Conservation (phyloP, 371 early-diverging fungal genomes). For the Mortierella sp. region DNA sequence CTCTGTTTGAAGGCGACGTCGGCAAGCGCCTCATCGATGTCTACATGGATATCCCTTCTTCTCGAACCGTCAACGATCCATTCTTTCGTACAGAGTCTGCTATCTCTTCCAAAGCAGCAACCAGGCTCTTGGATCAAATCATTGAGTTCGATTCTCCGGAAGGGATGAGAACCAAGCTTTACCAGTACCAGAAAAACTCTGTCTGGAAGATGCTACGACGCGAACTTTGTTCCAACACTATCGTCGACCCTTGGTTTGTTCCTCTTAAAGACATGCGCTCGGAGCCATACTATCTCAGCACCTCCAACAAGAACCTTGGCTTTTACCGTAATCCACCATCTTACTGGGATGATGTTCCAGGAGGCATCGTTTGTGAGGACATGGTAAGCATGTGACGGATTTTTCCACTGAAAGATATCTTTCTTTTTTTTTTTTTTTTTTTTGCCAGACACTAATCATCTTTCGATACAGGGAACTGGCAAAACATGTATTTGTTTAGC, state of each 20-base stretch:
- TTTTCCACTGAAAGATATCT: not conserved
- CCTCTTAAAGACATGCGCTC: conserved; percentile 53
- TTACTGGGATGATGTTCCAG: conserved; percentile 59
- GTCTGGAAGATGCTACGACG: conserved; percentile 73
- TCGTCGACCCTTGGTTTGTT: conserved; percentile 54
- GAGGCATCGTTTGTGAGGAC: conserved; percentile 83
- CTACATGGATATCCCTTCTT: conserved; percentile 60
- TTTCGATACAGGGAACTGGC: conserved; percentile 68
- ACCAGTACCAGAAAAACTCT: conserved; percentile 69
- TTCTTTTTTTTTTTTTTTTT: no score
- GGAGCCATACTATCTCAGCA: conserved; percentile 56
- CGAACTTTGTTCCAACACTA: conserved; percentile 63
- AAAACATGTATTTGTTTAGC: conserved; percentile 80
- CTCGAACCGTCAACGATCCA: conserved; percentile 17
- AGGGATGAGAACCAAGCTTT: conserved; percentile 71
- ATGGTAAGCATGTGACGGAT: conserved; percentile 60
- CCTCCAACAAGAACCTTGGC: conserved; percentile 25
- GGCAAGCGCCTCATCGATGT: conserved; percentile 50
- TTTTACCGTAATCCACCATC: conserved; percentile 27
- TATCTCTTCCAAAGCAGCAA: conserved; percentile 1
- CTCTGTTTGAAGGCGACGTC: conserved; percentile 5
- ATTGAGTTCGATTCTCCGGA: conserved; percentile 24
- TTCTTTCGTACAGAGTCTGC: conserved; percentile 20
- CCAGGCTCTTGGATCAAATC: conserved; percentile 17
- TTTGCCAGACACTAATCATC: no score